Evolutionary conservation across 192 early-diverging fungal genomes (phyloP).

Genomic region (Coemansia sp.): DNA sequence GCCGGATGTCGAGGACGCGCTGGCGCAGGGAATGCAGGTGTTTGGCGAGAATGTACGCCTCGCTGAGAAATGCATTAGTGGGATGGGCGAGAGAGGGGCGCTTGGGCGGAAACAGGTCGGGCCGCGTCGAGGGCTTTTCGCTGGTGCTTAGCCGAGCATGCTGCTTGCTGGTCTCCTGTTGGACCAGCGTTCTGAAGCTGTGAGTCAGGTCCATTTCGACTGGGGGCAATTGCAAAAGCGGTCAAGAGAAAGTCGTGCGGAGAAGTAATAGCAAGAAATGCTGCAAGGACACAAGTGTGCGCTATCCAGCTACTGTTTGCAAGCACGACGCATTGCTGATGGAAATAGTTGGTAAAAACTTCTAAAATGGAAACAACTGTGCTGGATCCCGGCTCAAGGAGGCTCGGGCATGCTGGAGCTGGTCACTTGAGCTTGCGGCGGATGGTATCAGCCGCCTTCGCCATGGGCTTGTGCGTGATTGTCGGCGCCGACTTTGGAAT

Average conservation of each 20-base stretch:
- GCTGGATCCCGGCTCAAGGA: too few species aligned
- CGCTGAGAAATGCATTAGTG: constrained; percentile 53
- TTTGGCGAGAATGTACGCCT: constrained; percentile 55
- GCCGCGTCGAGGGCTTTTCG: constrained; percentile 6
- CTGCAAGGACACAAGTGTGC: too few species aligned
- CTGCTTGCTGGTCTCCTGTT: background rate
- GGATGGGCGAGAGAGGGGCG: constrained; percentile 30
- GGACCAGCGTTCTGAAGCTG: constrained; percentile 5
- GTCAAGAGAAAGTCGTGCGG: too few species aligned
- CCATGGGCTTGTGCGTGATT: constrained; percentile 33
- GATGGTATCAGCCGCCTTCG: constrained; percentile 31
- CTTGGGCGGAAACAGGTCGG: constrained; percentile 26
- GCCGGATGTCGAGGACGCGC: constrained; percentile 54
- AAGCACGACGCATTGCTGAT: too few species aligned
- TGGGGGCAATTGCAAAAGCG: too few species aligned
- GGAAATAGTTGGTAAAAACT: too few species aligned
- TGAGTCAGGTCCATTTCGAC: constrained; percentile 1
- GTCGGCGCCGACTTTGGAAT: constrained; percentile 47
- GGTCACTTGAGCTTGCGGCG: constrained; percentile 51
- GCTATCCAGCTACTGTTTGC: too few species aligned
- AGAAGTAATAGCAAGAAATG: too few species aligned
- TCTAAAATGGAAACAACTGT: background rate
- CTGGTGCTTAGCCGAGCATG: background rate
- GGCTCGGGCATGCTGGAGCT: too few species aligned
- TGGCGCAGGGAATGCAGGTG: constrained; percentile 54